Evolutionary conservation across 257 asterid genomes (phyloP).

Genomic region (Datura wrightii): DNA sequence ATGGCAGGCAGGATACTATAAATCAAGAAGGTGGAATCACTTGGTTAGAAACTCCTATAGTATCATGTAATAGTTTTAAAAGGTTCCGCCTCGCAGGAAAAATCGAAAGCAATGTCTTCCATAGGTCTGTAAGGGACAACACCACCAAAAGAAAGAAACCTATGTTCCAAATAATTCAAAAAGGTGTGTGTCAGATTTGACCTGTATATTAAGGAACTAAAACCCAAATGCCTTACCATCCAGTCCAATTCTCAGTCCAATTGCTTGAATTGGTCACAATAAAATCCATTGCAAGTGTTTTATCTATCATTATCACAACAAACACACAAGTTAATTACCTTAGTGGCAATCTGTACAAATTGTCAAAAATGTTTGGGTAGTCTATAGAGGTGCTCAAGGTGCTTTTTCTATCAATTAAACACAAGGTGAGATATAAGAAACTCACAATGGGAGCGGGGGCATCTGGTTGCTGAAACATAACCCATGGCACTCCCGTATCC

Average conservation of each 20-base stretch:
- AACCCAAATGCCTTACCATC: conserved; percentile 61
- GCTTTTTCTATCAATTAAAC: neutral
- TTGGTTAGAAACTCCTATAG: neutral
- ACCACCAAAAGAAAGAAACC: conserved; percentile 84
- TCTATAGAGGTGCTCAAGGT: neutral
- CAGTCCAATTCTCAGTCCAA: conserved; percentile 99
- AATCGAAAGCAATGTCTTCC: conserved; percentile 90
- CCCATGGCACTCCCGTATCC: conserved; percentile 93
- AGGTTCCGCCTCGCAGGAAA: conserved; percentile 89
- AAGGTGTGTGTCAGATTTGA: neutral
- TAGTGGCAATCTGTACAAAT: neutral
- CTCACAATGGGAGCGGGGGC: conserved; percentile 90
- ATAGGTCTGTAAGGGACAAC: conserved; percentile 77
- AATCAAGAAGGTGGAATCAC: neutral
- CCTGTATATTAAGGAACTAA: conserved; percentile 18
- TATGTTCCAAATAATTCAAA: conserved; percentile 29
- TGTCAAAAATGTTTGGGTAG: neutral
- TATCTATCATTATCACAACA: conserved; percentile 50
- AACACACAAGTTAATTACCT: neutral
- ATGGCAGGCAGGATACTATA: neutral
- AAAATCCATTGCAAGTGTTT: conserved; percentile 93
- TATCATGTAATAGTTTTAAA: conserved; percentile 96
- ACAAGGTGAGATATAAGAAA: neutral
- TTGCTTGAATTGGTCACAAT: conserved; percentile 91
- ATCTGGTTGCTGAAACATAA: conserved; percentile 90